phyloP scores from a whole-genome alignment of 2,329 filamentous ascomycete species.

The Trichoderma brevicompactum region DNA sequence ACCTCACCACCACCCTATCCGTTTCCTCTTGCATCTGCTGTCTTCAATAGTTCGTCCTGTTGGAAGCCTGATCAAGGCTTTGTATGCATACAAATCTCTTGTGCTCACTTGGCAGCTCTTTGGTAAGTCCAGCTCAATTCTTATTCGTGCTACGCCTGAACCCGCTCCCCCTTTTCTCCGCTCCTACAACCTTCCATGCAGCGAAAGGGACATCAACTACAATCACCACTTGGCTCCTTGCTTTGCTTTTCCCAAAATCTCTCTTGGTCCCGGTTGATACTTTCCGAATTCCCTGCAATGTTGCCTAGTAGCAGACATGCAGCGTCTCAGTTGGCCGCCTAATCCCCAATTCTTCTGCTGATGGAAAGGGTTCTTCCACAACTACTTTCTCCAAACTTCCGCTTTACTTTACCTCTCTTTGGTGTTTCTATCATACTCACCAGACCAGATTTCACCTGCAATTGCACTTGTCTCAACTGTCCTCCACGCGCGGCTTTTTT shows the following conservation, averaged over 20 bases:
- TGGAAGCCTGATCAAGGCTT: constrained; percentile 36
- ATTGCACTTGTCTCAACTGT: constrained; percentile 43
- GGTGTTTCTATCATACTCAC: constrained; percentile 35
- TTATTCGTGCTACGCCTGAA: neutral
- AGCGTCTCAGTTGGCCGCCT: neutral
- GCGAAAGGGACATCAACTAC: neutral
- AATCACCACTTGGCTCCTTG: neutral
- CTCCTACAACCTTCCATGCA: neutral
- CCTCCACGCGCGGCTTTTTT: constrained; percentile 37
- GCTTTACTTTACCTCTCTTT: neutral
- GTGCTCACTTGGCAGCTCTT: constrained; percentile 39
- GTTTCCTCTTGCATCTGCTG: constrained; percentile 26
- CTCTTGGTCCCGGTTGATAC: neutral
- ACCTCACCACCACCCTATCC: constrained; percentile 28
- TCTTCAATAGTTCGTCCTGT: constrained; percentile 29
- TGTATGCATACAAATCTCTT: constrained; percentile 48
- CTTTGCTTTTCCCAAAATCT: neutral
- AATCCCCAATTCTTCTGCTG: neutral
- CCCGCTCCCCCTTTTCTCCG: neutral
- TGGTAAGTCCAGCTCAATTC: constrained; percentile 37
- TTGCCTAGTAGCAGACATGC: neutral
- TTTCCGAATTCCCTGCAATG: neutral
- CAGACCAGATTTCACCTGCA: constrained; percentile 37
- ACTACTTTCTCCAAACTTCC: neutral
- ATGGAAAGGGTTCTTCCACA: neutral